phyloP scores from a whole-genome alignment of 148 eudicot species.

The Camellia japonica region DNA sequence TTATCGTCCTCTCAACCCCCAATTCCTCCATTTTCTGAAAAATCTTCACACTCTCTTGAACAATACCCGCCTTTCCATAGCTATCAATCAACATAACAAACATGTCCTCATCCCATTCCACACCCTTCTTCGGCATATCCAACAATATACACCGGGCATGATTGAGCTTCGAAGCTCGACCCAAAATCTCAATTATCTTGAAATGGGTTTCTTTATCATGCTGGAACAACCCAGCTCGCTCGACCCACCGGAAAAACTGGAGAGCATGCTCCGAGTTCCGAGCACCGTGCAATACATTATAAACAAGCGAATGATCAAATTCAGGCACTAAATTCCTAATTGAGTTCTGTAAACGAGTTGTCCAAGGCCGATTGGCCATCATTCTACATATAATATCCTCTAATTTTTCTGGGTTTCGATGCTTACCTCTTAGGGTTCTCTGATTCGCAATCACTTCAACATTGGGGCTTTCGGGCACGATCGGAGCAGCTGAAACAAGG shows the following conservation, averaged over 20 bases:
- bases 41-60: conserved; percentile 81
- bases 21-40: conserved; percentile 75
- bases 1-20: conserved; percentile 56
- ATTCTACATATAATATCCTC: conserved; percentile 73
- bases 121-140: conserved; percentile 78
- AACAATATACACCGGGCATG: conserved; percentile 82
- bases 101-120: conserved; percentile 79
- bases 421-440: conserved; percentile 43
- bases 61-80: conserved; percentile 74
- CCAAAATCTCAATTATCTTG: conserved; percentile 75
- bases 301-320: conserved; percentile 62
- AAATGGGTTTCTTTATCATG: conserved; percentile 63
- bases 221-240: conserved; percentile 50
- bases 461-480: conserved; percentile 21
- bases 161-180: conserved; percentile 61
- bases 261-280: conserved; percentile 70
- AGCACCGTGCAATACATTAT: conserved; percentile 59
- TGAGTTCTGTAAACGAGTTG: conserved; percentile 90
- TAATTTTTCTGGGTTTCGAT: conserved; percentile 53
- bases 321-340: conserved; percentile 63
- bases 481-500: conserved; percentile 6
- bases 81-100: conserved; percentile 77
- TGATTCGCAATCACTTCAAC: conserved; percentile 11
- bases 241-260: conserved; percentile 91
- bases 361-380: conserved; percentile 94